phyloP scores from a whole-genome alignment of 176 grass and related monocot genomes.

The Microstegium vimineum region DNA sequence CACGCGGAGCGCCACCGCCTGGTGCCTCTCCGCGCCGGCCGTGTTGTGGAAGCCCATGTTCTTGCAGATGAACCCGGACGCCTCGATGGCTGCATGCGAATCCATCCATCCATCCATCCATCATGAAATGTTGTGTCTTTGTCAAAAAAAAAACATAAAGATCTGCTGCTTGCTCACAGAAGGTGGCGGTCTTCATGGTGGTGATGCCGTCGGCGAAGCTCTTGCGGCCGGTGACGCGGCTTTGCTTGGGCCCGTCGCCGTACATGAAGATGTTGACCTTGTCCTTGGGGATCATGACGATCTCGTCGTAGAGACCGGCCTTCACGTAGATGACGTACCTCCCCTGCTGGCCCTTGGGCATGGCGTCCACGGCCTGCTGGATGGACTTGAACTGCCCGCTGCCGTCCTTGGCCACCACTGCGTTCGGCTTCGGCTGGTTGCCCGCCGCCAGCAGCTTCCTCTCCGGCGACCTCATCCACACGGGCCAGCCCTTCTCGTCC shows the following conservation, averaged over 20 bases:
- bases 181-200: conserved; percentile 66
- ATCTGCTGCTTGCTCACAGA: conserved; percentile 36
- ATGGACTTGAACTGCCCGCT: conserved; percentile 78
- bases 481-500: conserved; percentile 21
- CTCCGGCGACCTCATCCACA: conserved; percentile 59
- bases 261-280: conserved; percentile 83
- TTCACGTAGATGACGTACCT: conserved; percentile 93
- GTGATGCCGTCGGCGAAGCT: conserved; percentile 59
- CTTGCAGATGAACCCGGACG: conserved; percentile 69
- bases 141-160: neutral
- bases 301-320: conserved; percentile 73
- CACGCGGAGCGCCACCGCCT: conserved; percentile 71
- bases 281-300: conserved; percentile 51
- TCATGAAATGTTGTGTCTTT: no score
- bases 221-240: conserved; percentile 48
- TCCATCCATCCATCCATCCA: no score
- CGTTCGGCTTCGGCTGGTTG: conserved; percentile 40
- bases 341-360: conserved; percentile 39
- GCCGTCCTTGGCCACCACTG: conserved; percentile 74
- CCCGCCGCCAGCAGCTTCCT: conserved; percentile 68
- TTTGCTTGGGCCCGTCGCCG: conserved; percentile 60
- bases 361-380: conserved; percentile 57
- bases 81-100: conserved; percentile 46
- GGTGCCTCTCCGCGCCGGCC: conserved; percentile 63
- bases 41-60: conserved; percentile 95